Base-by-base conservation (phyloP, 2,329 filamentous ascomycete species). In the Pseudogymnoascus sp. region DNA sequence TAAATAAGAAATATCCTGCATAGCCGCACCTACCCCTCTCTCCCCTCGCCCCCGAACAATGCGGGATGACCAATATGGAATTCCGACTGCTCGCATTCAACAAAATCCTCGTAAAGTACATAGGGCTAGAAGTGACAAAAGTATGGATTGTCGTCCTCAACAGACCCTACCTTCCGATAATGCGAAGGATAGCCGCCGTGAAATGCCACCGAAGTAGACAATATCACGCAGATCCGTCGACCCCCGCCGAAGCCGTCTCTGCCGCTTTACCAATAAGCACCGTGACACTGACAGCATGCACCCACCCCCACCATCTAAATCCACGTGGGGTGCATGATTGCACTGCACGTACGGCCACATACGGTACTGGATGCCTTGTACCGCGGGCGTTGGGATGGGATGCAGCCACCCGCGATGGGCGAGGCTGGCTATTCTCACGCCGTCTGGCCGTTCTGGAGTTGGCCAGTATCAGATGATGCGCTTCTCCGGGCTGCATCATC, bases 281-380 rank as follows among this genome's bases (percentile, higher is more conserved):
- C 43, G 25, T 30, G 25, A 30, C 43, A 50, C 43, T 50, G 25
- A 50, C 43, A 50, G 43, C 43, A 50, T 50, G 43, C 43, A 50
- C 43, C 43, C 43, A 50, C 43, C 43, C 43, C 22, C 43, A 50
- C 22, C 43, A 50, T 50, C 22, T 28, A 50, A 50, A 50, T 50
- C 43, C 43, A 50, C 43, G 25, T 30, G 43, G 43, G 43, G 43
- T 50, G 43, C 43, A 50, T 50, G 43, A 50, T 50, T 50, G 43
- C 22, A 11, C 43, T 50, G 43, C 43, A 50, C 22, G 43, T 6
- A 28, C 25, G 43, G 43, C 43, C 43, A 50, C n/a, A 50, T 30
- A 30, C 43, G 25, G 43, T 30, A 50, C 22, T 15, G 25, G n/a
- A 30, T n/a, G 41, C 20, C 9, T 22, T 22, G 8, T 8, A 50